A percentile compares a stretch with the other conserved stretches of the same genome.
phyloP scores from a whole-genome alignment of 2,329 filamentous ascomycete species.

The Sporothrix brasiliensis region DNA sequence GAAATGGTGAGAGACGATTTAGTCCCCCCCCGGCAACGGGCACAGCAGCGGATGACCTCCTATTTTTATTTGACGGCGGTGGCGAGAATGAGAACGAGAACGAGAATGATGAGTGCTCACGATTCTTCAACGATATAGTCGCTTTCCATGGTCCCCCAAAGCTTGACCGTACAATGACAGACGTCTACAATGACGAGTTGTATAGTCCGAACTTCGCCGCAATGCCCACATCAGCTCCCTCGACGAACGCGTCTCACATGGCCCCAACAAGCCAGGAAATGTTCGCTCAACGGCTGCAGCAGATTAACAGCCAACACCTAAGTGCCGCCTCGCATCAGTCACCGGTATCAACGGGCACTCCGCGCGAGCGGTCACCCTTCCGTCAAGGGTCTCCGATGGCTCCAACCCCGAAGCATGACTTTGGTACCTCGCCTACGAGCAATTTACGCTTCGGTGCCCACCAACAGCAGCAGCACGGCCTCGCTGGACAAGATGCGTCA shows the following conservation, averaged over 20 bases:
- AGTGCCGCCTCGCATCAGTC: slow-evolving; percentile 55
- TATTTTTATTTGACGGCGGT: slow-evolving; percentile 37
- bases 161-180: slow-evolving; percentile 82
- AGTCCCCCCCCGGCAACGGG: background rate
- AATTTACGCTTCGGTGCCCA: slow-evolving; percentile 46
- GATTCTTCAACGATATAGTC: slow-evolving; percentile 57
- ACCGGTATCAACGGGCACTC: slow-evolving; percentile 48
- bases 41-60: slow-evolving; percentile 27
- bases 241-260: slow-evolving; percentile 46
- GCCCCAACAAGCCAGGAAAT: slow-evolving; percentile 61
- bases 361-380: slow-evolving; percentile 79
- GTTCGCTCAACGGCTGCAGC: slow-evolving; percentile 75
- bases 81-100: slow-evolving; percentile 19
- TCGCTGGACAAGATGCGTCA: slow-evolving; percentile 53
- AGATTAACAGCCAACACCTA: slow-evolving; percentile 74
- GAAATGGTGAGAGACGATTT: slow-evolving; percentile 55
- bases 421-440: slow-evolving; percentile 42
- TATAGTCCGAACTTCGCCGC: slow-evolving; percentile 71
- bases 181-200: slow-evolving; percentile 80
- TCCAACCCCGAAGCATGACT: slow-evolving; percentile 51
- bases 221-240: slow-evolving; percentile 59
- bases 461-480: slow-evolving; percentile 59
- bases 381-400: slow-evolving; percentile 68
- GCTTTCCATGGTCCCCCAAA: slow-evolving; percentile 67
- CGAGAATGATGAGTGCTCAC: slow-evolving; percentile 67